Evolutionary conservation across 306 rosid species (phyloP).

Genomic region (Trichosanthes cucumerina): DNA sequence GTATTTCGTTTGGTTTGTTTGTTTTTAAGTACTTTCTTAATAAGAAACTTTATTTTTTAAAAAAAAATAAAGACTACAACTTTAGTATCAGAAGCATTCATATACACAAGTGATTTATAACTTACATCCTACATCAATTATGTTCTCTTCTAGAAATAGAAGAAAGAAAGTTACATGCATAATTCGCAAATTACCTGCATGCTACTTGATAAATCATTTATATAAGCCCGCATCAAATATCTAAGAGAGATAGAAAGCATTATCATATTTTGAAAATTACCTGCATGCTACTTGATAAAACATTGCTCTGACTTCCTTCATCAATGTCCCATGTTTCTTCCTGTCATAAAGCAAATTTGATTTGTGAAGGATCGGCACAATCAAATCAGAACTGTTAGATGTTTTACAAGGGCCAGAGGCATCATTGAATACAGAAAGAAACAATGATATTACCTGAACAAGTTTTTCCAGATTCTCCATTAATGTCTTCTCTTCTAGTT

Average conservation of each 20-base stretch:
- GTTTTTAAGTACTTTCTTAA: no score
- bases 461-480: constrained; percentile 96
- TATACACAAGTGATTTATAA: not conserved
- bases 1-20: no score
- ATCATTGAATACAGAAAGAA: not conserved
- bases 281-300: constrained; percentile 98
- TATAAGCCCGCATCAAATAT: not conserved
- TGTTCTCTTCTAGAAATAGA: not conserved
- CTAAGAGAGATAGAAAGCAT: not conserved
- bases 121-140: not conserved
- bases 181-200: no score
- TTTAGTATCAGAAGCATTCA: not conserved
- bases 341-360: constrained; percentile 28
- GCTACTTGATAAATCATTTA: not conserved
- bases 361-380: constrained; percentile 4
- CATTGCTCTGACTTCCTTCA: constrained; percentile 95
- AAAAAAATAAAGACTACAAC: not conserved
- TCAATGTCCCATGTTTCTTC: constrained; percentile 99
- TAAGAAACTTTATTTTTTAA: not conserved
- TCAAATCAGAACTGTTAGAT: constrained; percentile 4
- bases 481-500: constrained; percentile 92
- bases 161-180: not conserved
- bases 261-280: constrained; percentile 17
- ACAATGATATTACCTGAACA: constrained; percentile 63
- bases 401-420: not conserved